phyloP scores from a whole-genome alignment of 345 rosid genomes.

The Eucalyptus lansdowneana region DNA sequence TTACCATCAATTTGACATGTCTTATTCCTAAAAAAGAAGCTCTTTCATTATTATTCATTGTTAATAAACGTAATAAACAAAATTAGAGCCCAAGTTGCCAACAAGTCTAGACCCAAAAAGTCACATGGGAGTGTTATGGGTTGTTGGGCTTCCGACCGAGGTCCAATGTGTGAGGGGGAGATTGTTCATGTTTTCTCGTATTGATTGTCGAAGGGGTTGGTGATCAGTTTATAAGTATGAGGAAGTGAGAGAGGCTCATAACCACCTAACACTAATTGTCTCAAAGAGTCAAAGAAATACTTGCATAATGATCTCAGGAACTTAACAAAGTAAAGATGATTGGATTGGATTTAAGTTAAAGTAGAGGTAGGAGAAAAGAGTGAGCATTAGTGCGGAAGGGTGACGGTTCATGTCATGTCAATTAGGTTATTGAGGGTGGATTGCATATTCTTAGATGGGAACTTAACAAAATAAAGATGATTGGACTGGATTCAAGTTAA shows the following conservation, averaged over 20 bases:
- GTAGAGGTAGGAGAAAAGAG: not conserved
- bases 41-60: too few relatives aligned
- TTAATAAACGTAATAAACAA: too few relatives aligned
- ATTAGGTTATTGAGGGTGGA: not conserved
- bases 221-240: too few relatives aligned
- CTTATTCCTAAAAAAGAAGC: too few relatives aligned
- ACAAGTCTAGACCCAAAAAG: too few relatives aligned
- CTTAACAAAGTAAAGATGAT: not conserved
- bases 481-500: not conserved
- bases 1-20: too few relatives aligned
- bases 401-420: not conserved
- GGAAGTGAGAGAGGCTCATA: too few relatives aligned
- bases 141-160: too few relatives aligned
- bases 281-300: not conserved
- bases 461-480: not conserved
- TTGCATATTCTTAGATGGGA: not conserved
- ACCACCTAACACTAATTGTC: not conserved
- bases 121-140: too few relatives aligned
- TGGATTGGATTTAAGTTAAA: not conserved
- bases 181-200: too few relatives aligned
- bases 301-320: not conserved
- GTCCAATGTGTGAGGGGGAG: too few relatives aligned
- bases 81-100: too few relatives aligned
- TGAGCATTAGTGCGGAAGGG: not conserved
- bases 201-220: fast-evolving